Base-by-base conservation (phyloP, 1,139 yeast genomes). In the Suhomyces atakaporum region DNA sequence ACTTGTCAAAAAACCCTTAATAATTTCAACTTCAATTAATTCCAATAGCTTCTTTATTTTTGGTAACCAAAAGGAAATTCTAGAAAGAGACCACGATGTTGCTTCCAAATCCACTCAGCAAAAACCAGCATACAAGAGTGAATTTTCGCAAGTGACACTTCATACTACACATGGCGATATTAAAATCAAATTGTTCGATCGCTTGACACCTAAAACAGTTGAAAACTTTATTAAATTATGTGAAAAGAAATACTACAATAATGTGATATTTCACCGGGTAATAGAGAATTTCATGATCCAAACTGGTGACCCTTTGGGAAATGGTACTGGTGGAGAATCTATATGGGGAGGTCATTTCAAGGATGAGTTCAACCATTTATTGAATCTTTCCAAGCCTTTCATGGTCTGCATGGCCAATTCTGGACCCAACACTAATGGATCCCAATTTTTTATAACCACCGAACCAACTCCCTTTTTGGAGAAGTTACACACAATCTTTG, bases 261-360 rank as follows among this genome's bases (percentile, higher is more conserved):
- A 58, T 22, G 50, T 67, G 8, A 61, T 63, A 1, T 75, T 75
- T 48, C 79, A 75, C 44, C 54, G 79, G 21, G 69, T 73, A 7
- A 69, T 75, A 36, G 63, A 66, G 38, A 60, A 61, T 27, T 74
- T 75, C 39, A 74, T 75, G 79, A 62, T 75, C 30, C 81, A 76
- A 48, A 69, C 75, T 3, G 80, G 80, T 2, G 80, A 74, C 45
- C 77, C 77, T 1, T 46, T 51, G 19, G 79, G 79, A 2, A 66
- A 67, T 43, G 79, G 78, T 5, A 65, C 77, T 4, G 75, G 80
- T 11, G 75, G 78, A 12, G 66, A 69, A 42, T 56, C 72, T 23
- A 55, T 62, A 11, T 74, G 77, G 77, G 69, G 74, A 7, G 57
- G 60, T 20, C 49, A 50, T 22, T 72, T 74, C 42, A 54, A 58